Evolutionary conservation across 768 basidiomycete species (phyloP).

Genomic region (Mycena polygramma): DNA sequence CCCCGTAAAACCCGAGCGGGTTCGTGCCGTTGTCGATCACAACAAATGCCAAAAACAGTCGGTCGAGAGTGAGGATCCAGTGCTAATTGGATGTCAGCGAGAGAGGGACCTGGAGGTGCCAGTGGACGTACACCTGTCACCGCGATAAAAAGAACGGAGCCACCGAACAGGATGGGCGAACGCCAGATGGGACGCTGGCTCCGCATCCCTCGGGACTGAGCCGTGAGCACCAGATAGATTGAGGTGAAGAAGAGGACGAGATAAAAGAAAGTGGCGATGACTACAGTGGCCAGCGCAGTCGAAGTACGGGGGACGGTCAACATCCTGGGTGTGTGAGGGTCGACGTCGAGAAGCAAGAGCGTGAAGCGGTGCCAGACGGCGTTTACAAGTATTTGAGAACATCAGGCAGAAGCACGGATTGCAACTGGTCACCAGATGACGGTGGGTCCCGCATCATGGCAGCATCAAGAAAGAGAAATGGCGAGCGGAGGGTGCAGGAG

Average conservation of each 20-base stretch:
- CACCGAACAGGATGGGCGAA: conserved; percentile 26
- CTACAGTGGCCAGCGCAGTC: conserved; percentile 23
- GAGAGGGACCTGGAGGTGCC: not conserved
- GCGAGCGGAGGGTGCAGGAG: no score
- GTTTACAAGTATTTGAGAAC: no score
- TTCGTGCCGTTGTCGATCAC: not conserved
- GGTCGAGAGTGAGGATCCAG: conserved; percentile 20
- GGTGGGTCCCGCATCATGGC: no score
- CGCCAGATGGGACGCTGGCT: conserved; percentile 19
- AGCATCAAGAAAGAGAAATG: no score
- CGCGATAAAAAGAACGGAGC: conserved; percentile 13
- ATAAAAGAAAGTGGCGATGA: conserved; percentile 32
- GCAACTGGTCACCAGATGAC: no score
- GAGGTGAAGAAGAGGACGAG: conserved; percentile 22
- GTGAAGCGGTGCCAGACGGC: no score
- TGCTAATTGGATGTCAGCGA: not conserved
- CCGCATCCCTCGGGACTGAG: conserved; percentile 9
- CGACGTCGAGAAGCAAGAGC: no score
- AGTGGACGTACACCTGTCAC: conserved; percentile 18
- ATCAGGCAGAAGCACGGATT: no score
- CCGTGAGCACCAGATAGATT: conserved; percentile 21
- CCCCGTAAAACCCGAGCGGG: conserved; percentile 16
- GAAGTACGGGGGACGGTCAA: conserved; percentile 30
- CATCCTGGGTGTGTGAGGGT: conserved; percentile 13
- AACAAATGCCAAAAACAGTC: conserved; percentile 20